A percentile compares a stretch with the other conserved stretches of the same genome.
phyloP scores from a whole-genome alignment of 1,284 basidiomycete species.

The Thecaphora frezii region DNA sequence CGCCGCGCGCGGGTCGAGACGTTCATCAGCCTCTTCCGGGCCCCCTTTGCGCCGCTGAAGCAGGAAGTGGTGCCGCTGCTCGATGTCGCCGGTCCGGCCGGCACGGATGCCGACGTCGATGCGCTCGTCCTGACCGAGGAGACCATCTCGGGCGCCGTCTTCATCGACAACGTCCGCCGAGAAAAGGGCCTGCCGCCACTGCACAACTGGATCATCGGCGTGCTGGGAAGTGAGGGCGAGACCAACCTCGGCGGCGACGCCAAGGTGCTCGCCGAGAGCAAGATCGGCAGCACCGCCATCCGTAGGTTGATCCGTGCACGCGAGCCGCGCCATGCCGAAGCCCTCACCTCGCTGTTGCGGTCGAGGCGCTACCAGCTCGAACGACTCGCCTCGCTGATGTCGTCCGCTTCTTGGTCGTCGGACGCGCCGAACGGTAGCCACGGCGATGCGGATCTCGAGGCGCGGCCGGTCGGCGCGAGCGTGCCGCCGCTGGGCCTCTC shows the following conservation, averaged over 20 bases:
- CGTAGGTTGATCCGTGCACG: conserved; percentile 41
- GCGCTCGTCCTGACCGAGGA: conserved; percentile 55
- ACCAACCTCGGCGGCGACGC: conserved; percentile 47
- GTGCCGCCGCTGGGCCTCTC: conserved; percentile 55
- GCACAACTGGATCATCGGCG: conserved; percentile 44
- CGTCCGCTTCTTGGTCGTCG: too few species aligned
- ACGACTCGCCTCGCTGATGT: background rate
- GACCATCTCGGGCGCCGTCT: conserved; percentile 46
- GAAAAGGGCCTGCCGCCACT: conserved; percentile 38
- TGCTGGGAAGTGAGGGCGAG: conserved; percentile 46
- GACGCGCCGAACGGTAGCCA: background rate
- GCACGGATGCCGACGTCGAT: conserved; percentile 40
- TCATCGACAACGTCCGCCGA: conserved; percentile 38
- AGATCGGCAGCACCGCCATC: conserved; percentile 56
- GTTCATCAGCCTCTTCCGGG: conserved; percentile 40
- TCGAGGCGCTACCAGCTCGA: background rate
- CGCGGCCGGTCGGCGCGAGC: conserved; percentile 40
- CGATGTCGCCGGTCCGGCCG: conserved; percentile 55
- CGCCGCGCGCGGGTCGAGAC: conserved; percentile 44
- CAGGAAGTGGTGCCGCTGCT: conserved; percentile 43
- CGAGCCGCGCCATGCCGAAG: conserved; percentile 19
- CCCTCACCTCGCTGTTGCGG: conserved; percentile 9
- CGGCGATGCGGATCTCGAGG: conserved; percentile 8
- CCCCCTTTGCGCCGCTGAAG: conserved; percentile 18
- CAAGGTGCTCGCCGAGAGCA: conserved; percentile 42